phyloP scores from a whole-genome alignment of 202 grass and related monocot genomes.

The Zizania palustris region DNA sequence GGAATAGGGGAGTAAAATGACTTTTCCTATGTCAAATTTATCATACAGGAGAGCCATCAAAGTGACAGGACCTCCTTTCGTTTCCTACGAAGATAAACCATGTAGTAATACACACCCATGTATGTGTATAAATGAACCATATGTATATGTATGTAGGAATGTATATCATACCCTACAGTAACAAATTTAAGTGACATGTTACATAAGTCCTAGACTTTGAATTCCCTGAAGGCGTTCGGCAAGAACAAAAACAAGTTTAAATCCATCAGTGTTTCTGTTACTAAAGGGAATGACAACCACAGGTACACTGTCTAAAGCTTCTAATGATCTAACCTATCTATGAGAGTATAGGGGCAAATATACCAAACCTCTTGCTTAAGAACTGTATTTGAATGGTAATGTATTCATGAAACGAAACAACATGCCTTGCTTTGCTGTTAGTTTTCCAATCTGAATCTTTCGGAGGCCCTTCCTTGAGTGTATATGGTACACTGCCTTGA shows the following conservation, averaged over 20 bases:
- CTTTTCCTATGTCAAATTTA: too few relatives aligned
- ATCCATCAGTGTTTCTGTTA: slow-evolving; percentile 6
- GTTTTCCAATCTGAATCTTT: slow-evolving; percentile 25
- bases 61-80: neutral
- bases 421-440: neutral
- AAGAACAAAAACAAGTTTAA: neutral
- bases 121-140: neutral
- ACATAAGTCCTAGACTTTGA: neutral
- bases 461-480: neutral
- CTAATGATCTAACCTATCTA: slow-evolving; percentile 18
- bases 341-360: neutral
- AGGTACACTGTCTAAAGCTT: neutral
- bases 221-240: neutral
- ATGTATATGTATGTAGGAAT: neutral
- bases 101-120: neutral
- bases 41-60: neutral
- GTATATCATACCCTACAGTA: neutral
- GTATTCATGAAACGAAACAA: too few relatives aligned
- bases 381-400: neutral
- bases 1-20: too few relatives aligned
- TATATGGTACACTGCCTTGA: neutral
- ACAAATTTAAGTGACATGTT: neutral
- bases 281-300: neutral
- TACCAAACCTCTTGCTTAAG: neutral
- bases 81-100: neutral